Conservation (phyloP, 306 rosid genomes). For the Delonix regia region DNA sequence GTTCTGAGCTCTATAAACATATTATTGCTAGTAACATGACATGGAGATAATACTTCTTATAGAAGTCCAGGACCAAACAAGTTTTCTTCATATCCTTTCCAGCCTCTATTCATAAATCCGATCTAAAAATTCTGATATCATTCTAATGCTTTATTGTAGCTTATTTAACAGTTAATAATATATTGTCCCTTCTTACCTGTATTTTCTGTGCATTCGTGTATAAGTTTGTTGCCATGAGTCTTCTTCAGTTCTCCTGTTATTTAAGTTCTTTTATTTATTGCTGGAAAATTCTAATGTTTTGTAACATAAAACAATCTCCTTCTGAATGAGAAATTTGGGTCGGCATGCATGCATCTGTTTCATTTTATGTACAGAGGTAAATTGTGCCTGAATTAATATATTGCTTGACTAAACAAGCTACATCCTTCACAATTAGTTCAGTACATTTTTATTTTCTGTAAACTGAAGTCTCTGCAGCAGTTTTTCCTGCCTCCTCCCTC, state of each 20-base stretch:
- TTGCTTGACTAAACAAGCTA: conserved; percentile 3
- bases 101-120: background rate
- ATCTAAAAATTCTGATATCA: background rate
- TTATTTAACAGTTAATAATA: background rate
- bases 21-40: background rate
- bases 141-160: background rate
- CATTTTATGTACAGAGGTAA: background rate
- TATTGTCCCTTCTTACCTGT: background rate
- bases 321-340: background rate
- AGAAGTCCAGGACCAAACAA: background rate
- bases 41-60: background rate
- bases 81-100: background rate
- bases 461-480: background rate
- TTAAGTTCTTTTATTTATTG: background rate
- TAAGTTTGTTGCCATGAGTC: background rate
- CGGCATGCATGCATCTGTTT: background rate
- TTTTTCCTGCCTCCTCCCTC: background rate
- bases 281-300: background rate
- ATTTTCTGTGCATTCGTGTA: background rate
- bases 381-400: background rate
- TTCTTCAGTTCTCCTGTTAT: background rate
- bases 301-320: background rate
- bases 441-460: background rate
- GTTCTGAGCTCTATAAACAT: background rate
- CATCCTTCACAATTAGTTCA: background rate